phyloP scores from a whole-genome alignment of 2,329 filamentous ascomycete genomes.

The Eurotiales sp. region DNA sequence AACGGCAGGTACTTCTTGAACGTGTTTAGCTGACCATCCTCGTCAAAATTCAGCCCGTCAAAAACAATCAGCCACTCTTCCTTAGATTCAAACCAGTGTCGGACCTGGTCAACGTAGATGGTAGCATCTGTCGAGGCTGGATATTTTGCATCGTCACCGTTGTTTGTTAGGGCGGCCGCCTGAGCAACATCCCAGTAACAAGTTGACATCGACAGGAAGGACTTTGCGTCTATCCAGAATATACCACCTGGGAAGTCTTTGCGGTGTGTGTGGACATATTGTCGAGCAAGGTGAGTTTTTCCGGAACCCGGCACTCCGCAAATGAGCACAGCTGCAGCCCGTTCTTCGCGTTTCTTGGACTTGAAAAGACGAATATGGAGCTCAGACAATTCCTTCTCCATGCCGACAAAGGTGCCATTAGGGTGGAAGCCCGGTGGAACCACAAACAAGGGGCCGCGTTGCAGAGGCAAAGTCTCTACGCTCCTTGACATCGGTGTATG shows the following conservation, averaged over 20 bases:
- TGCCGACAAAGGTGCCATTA: slow-evolving; percentile 61
- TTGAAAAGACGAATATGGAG: slow-evolving; percentile 60
- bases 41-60: slow-evolving; percentile 62
- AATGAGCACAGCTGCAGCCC: slow-evolving; percentile 62
- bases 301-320: slow-evolving; percentile 63
- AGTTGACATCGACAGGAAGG: slow-evolving; percentile 54
- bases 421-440: slow-evolving; percentile 57
- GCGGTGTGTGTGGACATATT: slow-evolving; percentile 62
- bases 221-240: slow-evolving; percentile 67
- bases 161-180: slow-evolving; percentile 50
- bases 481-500: slow-evolving; percentile 24
- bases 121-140: slow-evolving; percentile 37
- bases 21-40: slow-evolving; percentile 47
- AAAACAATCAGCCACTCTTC: slow-evolving; percentile 66
- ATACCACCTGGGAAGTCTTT: slow-evolving; percentile 61
- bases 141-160: slow-evolving; percentile 34
- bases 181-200: slow-evolving; percentile 65
- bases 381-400: slow-evolving; percentile 54
- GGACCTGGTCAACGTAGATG: slow-evolving; percentile 56
- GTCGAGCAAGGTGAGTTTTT: slow-evolving; percentile 65
- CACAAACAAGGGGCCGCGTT: slow-evolving; percentile 36
- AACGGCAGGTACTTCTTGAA: slow-evolving; percentile 63
- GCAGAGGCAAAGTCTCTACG: slow-evolving; percentile 21
- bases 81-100: slow-evolving; percentile 58
- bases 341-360: slow-evolving; percentile 52